These are phyloP conservation scores for Lasiodiplodia sp. DNA, from an alignment of 2,329 filamentous ascomycete genomes.

Conservation along the genomic window DNA sequence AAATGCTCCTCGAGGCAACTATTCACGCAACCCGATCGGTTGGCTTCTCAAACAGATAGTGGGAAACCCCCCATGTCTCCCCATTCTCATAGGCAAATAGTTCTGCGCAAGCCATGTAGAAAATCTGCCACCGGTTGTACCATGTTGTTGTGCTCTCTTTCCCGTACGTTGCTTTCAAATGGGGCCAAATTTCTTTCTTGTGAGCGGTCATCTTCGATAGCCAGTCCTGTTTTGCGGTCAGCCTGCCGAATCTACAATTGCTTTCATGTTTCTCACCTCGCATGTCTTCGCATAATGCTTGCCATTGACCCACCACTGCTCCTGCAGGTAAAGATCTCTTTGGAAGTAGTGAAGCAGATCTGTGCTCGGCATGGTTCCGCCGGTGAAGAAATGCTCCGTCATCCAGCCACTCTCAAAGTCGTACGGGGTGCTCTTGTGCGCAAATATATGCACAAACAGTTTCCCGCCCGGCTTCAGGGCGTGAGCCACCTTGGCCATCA, in stretches of 20 bases:
- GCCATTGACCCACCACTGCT: constrained; percentile 76
- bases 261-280: constrained; percentile 57
- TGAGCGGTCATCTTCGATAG: constrained; percentile 59
- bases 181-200: constrained; percentile 68
- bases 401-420: constrained; percentile 78
- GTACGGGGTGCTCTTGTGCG: constrained; percentile 70
- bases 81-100: constrained; percentile 71
- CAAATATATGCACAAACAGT: constrained; percentile 74
- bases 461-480: constrained; percentile 69
- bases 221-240: constrained; percentile 9
- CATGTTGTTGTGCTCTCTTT: constrained; percentile 65
- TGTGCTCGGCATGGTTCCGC: constrained; percentile 73
- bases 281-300: constrained; percentile 73
- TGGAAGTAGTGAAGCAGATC: constrained; percentile 74
- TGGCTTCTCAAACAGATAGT: constrained; percentile 71
- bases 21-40: background rate
- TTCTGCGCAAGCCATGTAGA: constrained; percentile 75
- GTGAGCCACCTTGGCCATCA: constrained; percentile 68
- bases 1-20: background rate
- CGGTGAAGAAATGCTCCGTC: constrained; percentile 76
- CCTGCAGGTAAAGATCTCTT: constrained; percentile 63
- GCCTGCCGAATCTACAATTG: no score
- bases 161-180: constrained; percentile 70
- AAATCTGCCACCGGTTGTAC: constrained; percentile 76
- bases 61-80: constrained; percentile 72